Conservation (phyloP, 2,329 filamentous ascomycete species). For the Shiraia sp. region DNA sequence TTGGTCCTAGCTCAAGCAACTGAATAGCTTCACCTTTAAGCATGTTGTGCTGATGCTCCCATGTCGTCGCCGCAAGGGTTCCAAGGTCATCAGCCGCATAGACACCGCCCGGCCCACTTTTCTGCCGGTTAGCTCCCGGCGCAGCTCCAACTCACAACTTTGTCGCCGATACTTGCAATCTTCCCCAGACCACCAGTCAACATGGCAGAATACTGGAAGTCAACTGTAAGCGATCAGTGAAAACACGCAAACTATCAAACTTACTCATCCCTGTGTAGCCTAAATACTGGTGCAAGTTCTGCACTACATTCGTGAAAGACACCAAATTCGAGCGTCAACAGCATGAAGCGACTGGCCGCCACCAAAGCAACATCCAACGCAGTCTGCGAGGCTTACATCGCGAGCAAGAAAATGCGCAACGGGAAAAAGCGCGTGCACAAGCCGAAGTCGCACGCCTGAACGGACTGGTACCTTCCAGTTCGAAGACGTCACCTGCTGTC, state of each 20-base stretch:
- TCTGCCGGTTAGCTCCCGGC: neutral
- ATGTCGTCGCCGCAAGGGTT: too few species aligned
- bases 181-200: slow-evolving; percentile 1
- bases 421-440: slow-evolving; percentile 80
- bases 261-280: slow-evolving; percentile 53
- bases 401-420: slow-evolving; percentile 76
- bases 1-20: too few species aligned
- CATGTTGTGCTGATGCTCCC: too few species aligned
- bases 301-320: slow-evolving; percentile 86
- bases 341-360: slow-evolving; percentile 83
- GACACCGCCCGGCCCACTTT: too few species aligned
- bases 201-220: slow-evolving; percentile 99
- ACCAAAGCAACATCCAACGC: slow-evolving; percentile 84
- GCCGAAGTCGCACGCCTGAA: slow-evolving; percentile 86
- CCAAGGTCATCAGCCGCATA: too few species aligned
- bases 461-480: slow-evolving; percentile 64
- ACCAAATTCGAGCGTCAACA: slow-evolving; percentile 87
- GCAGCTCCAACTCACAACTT: neutral
- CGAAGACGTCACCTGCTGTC: slow-evolving; percentile 34
- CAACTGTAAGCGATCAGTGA: slow-evolving; percentile 61
- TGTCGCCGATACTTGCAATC: neutral
- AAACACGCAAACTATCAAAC: neutral
- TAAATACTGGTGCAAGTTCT: slow-evolving; percentile 98
- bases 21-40: too few species aligned
- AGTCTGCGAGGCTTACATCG: slow-evolving; percentile 88